A percentile compares a stretch with the other conserved stretches of the same genome.
Conservation (phyloP, 148 eudicot genomes). For the Dianthus caryophyllus region DNA sequence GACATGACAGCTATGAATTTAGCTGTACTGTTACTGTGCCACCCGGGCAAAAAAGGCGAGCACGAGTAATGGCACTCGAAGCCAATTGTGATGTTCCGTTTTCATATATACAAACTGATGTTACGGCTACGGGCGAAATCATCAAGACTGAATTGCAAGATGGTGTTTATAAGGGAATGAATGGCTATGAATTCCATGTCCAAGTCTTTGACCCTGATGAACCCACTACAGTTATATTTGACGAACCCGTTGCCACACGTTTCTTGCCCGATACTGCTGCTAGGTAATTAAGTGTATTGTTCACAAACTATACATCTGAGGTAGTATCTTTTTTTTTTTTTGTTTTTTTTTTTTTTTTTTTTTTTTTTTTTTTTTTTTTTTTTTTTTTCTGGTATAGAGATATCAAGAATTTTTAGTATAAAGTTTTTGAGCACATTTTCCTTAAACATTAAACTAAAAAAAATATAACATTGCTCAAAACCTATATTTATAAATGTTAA, state of each 20-base stretch:
- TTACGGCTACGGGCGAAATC: not conserved
- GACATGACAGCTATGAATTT: slow-evolving; percentile 4
- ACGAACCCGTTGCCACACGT: slow-evolving; percentile 11
- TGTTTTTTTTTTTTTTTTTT: too few species aligned
- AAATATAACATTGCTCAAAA: too few species aligned
- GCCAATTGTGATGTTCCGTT: slow-evolving; percentile 11
- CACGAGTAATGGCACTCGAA: not conserved
- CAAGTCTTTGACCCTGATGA: slow-evolving; percentile 13
- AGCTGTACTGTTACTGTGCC: not conserved
- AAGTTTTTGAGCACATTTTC: too few species aligned
- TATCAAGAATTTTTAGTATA: too few species aligned
- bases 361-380: too few species aligned
- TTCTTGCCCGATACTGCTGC: slow-evolving; percentile 1
- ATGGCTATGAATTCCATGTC: slow-evolving; percentile 12
- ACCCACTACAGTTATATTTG: not conserved
- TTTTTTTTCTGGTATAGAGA: too few species aligned
- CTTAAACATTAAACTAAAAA: too few species aligned
- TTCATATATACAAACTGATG: not conserved
- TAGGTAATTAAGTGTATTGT: too few species aligned
- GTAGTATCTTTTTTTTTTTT: too few species aligned
- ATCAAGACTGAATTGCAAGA: not conserved
- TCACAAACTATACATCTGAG: too few species aligned
- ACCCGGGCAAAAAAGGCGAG: slow-evolving; percentile 5
- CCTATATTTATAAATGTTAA: too few species aligned
- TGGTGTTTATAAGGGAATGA: slow-evolving; percentile 7